Conservation (phyloP, 805 yeast species). For the Hanseniaspora jakobsenii region DNA sequence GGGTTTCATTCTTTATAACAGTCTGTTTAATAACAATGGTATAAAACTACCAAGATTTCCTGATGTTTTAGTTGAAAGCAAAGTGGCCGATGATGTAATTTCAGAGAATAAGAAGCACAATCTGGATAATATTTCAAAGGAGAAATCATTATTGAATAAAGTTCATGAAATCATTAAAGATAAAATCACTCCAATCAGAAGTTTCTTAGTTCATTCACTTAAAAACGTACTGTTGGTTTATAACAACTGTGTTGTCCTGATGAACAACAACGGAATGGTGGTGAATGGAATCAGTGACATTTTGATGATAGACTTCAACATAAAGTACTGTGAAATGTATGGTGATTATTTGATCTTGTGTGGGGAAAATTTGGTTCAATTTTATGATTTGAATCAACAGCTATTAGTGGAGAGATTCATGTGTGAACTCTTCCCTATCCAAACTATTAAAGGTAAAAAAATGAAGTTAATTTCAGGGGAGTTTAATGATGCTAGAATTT, state of each 20-base stretch:
- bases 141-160: slow-evolving; percentile 28
- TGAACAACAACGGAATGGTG: slow-evolving; percentile 46
- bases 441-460: slow-evolving; percentile 62
- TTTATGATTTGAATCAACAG: slow-evolving; percentile 45
- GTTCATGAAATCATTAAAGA: slow-evolving; percentile 30
- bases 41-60: slow-evolving; percentile 48
- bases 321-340: slow-evolving; percentile 32
- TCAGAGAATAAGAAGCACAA: background rate
- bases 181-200: slow-evolving; percentile 43
- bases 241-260: slow-evolving; percentile 56
- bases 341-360: slow-evolving; percentile 41
- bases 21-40: slow-evolving; percentile 43
- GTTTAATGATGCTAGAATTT: slow-evolving; percentile 29
- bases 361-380: slow-evolving; percentile 57
- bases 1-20: slow-evolving; percentile 49
- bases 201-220: slow-evolving; percentile 47
- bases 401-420: slow-evolving; percentile 30
- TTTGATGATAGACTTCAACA: slow-evolving; percentile 33
- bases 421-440: slow-evolving; percentile 38
- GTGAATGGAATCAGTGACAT: slow-evolving; percentile 32
- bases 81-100: background rate
- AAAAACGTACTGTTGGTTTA: slow-evolving; percentile 51
- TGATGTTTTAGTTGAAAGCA: slow-evolving; percentile 26
- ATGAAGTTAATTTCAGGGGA: slow-evolving; percentile 35
- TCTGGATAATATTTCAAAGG: slow-evolving; percentile 22